Base-by-base conservation (phyloP, 306 rosid genomes). In the Quercus wislizeni region DNA sequence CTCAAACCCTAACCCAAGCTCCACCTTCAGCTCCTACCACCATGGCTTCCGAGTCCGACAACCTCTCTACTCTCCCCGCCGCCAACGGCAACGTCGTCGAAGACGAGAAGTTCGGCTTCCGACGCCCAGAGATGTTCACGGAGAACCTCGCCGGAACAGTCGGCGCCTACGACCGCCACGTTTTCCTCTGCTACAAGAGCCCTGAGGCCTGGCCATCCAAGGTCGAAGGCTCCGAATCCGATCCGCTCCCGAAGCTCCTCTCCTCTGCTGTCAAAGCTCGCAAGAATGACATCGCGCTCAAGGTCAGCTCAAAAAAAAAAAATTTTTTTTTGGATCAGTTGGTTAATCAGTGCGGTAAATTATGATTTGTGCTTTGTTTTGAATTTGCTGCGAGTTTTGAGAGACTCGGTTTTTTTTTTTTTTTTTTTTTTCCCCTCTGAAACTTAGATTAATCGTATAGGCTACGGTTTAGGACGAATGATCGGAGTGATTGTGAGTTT, bases 151-250 rank as follows among this genome's bases (percentile, higher is more conserved):
- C 91, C 10, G 97, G 97, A 18, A 91, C 97, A 51, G 89, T 92
- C 11, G 86, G 79, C 18, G 74, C 91, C 12, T 92, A 95, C 89
- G 93, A 87, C 35, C 97, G 98, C 76, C 99, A 95, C 74, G 90
- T 95, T 0, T 95, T 95, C 80, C 91, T 91, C 55, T 92, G 99
- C 78, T 91, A 92, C 86, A 89, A 88, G 93, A 87, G 81, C 73
- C 92, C 86, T 69, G 85, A 38, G 76, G 68, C 55, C 46, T 95
- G 99, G 99, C 89, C 93, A 0, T 73, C 95, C 1, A 91, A 89
- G 38, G 85, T 95, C 8, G 99, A 92, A 78, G 88, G 83, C 71
- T 86, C 93, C 31, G 89, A 92, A 8, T 79, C 84, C 46, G 97
- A 94, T 87, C 90, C 91, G 13, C 91, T 92, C 1, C 90, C 91